Conservation (phyloP, 805 yeast species). For the Blastobotrys robertii region DNA sequence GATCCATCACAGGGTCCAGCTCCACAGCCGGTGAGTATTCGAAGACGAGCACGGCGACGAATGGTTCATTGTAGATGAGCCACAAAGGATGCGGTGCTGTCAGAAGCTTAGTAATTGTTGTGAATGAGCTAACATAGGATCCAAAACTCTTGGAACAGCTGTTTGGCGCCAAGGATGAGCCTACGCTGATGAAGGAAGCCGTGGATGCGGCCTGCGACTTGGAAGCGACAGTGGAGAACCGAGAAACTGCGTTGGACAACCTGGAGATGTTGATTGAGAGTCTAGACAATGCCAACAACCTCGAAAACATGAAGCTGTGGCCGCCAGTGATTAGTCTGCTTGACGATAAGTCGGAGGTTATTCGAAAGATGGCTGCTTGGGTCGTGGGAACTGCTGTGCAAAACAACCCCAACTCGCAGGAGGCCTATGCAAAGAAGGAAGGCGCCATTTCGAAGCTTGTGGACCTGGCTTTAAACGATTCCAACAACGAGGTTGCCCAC, state of each 20-base stretch:
- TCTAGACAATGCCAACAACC: constrained; percentile 88
- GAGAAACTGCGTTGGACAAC: constrained; percentile 73
- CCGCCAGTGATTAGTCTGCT: constrained; percentile 50
- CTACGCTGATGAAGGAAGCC: constrained; percentile 75
- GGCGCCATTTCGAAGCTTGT: constrained; percentile 24
- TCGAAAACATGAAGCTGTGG: constrained; percentile 80
- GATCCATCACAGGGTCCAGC: constrained; percentile 30
- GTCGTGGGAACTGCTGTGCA: constrained; percentile 88
- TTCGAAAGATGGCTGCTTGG: constrained; percentile 56
- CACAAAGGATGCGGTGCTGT: too few relatives aligned
- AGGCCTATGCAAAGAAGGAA: constrained; percentile 36
- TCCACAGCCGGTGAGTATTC: constrained; percentile 40
- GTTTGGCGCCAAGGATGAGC: constrained; percentile 79
- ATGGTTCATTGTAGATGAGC: too few relatives aligned
- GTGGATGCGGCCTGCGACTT: constrained; percentile 49
- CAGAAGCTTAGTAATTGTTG: too few relatives aligned
- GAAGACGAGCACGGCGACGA: too few relatives aligned
- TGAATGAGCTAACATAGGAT: constrained; percentile 29
- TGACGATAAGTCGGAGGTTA: constrained; percentile 33
- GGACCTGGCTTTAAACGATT: constrained; percentile 19
- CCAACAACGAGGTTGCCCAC: constrained; percentile 31
- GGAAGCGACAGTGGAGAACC: constrained; percentile 52
- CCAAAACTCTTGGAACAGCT: constrained; percentile 71
- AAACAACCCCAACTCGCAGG: constrained; percentile 72
- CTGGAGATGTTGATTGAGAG: constrained; percentile 91